Percentiles rank a stretch among this genome's conserved stretches.
Conservation (phyloP, 371 early-diverging fungal genomes). For the Dinochytrium kinnereticum region DNA sequence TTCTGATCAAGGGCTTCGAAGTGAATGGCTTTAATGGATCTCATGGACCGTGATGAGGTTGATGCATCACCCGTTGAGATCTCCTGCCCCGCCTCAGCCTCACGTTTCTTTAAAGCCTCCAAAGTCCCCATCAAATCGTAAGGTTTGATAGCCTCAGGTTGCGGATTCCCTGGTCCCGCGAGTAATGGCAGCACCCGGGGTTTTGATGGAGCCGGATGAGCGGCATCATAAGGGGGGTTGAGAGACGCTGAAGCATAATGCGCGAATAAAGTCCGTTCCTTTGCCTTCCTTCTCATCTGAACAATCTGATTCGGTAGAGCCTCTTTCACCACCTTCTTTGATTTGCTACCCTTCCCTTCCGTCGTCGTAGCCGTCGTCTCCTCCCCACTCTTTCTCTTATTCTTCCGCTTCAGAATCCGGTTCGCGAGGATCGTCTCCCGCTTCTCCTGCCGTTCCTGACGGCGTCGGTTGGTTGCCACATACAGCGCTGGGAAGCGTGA, state of each 20-base stretch:
- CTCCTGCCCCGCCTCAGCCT: not conserved
- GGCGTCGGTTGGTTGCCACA: slow-evolving; percentile 24
- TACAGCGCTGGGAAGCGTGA: slow-evolving; percentile 28
- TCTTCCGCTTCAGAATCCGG: not conserved
- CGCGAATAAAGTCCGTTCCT: not conserved
- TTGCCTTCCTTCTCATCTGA: slow-evolving; percentile 3
- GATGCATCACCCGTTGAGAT: not conserved
- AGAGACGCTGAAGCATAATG: not conserved
- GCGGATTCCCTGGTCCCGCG: not conserved
- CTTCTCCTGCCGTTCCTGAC: not conserved
- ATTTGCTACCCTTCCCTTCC: not conserved
- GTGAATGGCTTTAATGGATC: not conserved
- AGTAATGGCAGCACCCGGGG: slow-evolving; percentile 27
- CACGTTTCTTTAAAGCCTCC: slow-evolving; percentile 12
- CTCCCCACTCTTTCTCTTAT: not conserved
- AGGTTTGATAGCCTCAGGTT: slow-evolving; percentile 32
- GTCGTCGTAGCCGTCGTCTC: not conserved
- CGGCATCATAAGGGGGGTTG: not conserved
- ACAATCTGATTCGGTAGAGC: not conserved
- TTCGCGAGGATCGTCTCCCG: slow-evolving; percentile 22
- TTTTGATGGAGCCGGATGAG: not conserved
- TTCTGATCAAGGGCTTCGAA: not conserved
- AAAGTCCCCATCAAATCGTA: slow-evolving; percentile 29
- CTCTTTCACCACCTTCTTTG: too few relatives aligned
- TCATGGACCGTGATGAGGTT: not conserved